phyloP scores from a whole-genome alignment of 306 rosid species.

The Urtica urens region DNA sequence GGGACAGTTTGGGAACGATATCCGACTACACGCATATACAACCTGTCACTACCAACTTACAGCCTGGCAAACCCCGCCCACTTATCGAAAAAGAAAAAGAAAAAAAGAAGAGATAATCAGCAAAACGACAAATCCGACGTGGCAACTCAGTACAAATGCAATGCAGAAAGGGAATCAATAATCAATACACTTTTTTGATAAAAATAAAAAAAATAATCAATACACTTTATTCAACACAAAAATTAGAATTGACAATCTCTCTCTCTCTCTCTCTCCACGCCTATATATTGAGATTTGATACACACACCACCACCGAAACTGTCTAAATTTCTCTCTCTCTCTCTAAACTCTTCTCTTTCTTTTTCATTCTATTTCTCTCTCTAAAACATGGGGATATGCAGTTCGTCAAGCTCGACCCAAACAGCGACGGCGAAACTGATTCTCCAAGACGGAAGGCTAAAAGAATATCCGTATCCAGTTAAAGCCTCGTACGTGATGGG shows the following conservation, averaged over 20 bases:
- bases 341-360: no score
- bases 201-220: no score
- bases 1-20: neutral
- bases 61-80: constrained; percentile 60
- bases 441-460: constrained; percentile 49
- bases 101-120: neutral
- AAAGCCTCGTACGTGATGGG: constrained; percentile 61
- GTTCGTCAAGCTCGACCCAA: constrained; percentile 37
- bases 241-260: no score
- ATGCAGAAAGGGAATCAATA: neutral
- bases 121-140: constrained; percentile 35
- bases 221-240: no score
- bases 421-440: constrained; percentile 69
- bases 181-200: neutral
- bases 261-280: neutral
- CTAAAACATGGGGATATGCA: constrained; percentile 75
- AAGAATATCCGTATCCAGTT: constrained; percentile 54
- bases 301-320: neutral
- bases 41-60: constrained; percentile 77
- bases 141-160: constrained; percentile 15
- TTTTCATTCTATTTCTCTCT: no score
- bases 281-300: no score
- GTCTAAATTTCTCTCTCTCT: neutral
- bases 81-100: constrained; percentile 8
- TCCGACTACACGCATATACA: constrained; percentile 19